Base-by-base conservation (phyloP, 31 red algal genomes). In the Bonnemaisonia californica region DNA sequence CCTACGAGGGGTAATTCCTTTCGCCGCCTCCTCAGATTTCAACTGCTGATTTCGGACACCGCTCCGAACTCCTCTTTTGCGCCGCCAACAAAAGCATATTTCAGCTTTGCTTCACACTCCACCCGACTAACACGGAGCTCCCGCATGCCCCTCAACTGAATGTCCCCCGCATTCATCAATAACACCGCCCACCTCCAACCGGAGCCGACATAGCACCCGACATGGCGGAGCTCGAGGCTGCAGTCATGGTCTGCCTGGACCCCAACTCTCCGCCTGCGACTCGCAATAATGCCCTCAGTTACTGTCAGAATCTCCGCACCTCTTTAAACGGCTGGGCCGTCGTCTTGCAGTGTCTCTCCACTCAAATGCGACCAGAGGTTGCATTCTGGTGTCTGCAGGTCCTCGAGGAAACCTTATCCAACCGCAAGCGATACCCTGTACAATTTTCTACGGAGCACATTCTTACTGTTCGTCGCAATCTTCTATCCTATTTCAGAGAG, bases 331-430 rank as follows among this genome's bases (percentile, higher is more conserved):
- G 81, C 19, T 97, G 84, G 84, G 72, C 71, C 21, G 82, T 93
- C 61, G 82, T 91, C 5, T 39, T 97, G 60, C 85, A 92, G 47
- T 40, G 64, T 29, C 72, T 97, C 9, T 77, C 81, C 22, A 21
- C 42, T 29, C 28, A 73, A 42, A 75, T 79, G 69, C 85, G 77
- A 30, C 84, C 86, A 0, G 85, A 89, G 57, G 87, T 90, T 41
- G 70, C 79, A 4, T 93, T 93, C 61, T 97, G 94, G 94, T 97
- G 94, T 74, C 78, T 93, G 7, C 48, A 70, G 40, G 89, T 93
- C 59, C 22, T 90, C 34, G 41, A 81, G 12, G 83, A 93, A 7
- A 59, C 80, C 1, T 26, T 87, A 2, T 51, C 79, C 55, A 61
- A 87, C 37, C 79, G 77, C 28, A 27, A 30, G 23, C 61, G 82